Evolutionary conservation across 2,329 filamentous ascomycete genomes (phyloP).

Genomic region (Mycosphaerella sp.): DNA sequence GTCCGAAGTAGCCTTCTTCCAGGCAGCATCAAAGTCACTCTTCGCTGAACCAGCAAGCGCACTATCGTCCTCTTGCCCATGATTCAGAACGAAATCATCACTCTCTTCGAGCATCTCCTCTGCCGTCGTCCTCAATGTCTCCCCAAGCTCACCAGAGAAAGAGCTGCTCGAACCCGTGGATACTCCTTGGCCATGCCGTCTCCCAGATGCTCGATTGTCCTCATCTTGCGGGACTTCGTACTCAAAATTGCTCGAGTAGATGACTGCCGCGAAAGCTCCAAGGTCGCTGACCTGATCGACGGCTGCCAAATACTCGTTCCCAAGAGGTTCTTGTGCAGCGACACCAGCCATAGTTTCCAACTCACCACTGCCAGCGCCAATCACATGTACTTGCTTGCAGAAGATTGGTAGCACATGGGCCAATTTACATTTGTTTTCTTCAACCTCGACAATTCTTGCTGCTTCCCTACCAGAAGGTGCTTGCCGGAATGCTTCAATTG

Average conservation of each 20-base stretch:
- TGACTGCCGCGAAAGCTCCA: constrained; percentile 77
- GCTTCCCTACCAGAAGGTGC: constrained; percentile 45
- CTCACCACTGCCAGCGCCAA: constrained; percentile 70
- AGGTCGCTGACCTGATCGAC: constrained; percentile 72
- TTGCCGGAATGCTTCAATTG: constrained; percentile 67
- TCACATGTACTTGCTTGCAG: constrained; percentile 81
- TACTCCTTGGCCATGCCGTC: background rate
- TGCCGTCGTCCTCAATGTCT: constrained; percentile 10
- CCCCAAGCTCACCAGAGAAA: constrained; percentile 12
- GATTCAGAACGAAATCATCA: constrained; percentile 17
- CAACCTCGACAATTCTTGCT: constrained; percentile 42
- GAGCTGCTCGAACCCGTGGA: constrained; percentile 15
- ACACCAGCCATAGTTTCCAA: constrained; percentile 38
- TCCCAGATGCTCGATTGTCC: background rate
- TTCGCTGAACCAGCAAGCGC: constrained; percentile 6
- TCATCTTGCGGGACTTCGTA: constrained; percentile 40
- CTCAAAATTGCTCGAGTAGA: constrained; percentile 76
- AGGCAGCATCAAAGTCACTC: constrained; percentile 19
- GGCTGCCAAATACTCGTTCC: constrained; percentile 49
- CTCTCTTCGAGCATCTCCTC: constrained; percentile 19
- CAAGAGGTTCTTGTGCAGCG: constrained; percentile 29
- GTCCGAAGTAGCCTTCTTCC: constrained; percentile 16
- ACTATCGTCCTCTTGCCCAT: constrained; percentile 13
- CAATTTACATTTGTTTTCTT: constrained; percentile 59
- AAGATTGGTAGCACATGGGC: constrained; percentile 86